Conservation (phyloP, 441 rosid species). For the Pelargonium australe region DNA sequence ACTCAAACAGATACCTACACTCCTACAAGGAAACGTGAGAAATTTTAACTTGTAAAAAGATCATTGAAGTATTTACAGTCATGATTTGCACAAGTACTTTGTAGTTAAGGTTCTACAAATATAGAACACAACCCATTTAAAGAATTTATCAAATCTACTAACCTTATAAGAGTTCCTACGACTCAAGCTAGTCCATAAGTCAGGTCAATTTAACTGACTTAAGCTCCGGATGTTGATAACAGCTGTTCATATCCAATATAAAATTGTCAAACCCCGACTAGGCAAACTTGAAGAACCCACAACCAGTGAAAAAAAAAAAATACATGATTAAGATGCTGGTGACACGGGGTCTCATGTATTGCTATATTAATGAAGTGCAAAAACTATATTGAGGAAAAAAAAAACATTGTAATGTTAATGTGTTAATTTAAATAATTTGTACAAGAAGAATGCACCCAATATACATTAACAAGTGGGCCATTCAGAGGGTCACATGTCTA, state of each 20-base stretch:
- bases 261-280: conserved; percentile 21
- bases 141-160: conserved; percentile 21
- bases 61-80: not conserved
- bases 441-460: too few relatives aligned
- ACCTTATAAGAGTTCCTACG: conserved; percentile 29
- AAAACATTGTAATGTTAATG: too few relatives aligned
- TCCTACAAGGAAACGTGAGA: not conserved
- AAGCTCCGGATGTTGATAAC: conserved; percentile 26
- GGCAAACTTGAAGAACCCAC: not conserved
- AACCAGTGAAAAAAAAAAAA: too few relatives aligned
- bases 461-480: too few relatives aligned
- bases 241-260: conserved; percentile 24
- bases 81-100: not conserved
- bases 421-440: too few relatives aligned
- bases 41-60: not conserved
- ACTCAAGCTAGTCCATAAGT: conserved; percentile 26
- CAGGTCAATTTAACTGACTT: conserved; percentile 25
- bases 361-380: not conserved
- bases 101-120: not conserved
- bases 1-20: too few relatives aligned
- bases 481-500: too few relatives aligned
- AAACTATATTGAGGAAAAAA: too few relatives aligned
- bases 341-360: not conserved
- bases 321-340: not conserved
- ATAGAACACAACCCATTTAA: conserved; percentile 20